phyloP scores from a whole-genome alignment of 73 alveolate species.

The Paramecium sonneborni region DNA sequence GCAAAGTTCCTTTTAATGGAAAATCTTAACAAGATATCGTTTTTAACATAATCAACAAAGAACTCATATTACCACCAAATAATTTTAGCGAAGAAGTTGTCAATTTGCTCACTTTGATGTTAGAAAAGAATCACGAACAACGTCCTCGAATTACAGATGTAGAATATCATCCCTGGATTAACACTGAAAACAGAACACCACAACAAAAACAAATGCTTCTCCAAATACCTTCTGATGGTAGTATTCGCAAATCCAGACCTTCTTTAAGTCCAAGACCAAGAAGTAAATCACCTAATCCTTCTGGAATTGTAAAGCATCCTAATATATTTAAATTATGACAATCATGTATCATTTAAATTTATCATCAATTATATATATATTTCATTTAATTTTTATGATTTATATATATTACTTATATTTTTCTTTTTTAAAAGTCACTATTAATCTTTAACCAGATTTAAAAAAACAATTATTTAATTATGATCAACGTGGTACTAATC shows the following conservation, averaged over 20 bases:
- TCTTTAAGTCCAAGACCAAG: background rate
- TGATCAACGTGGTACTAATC: too few species aligned
- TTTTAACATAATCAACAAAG: slow-evolving; percentile 41
- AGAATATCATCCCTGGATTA: slow-evolving; percentile 65
- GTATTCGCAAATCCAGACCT: background rate
- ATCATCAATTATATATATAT: background rate
- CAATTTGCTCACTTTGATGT: slow-evolving; percentile 44
- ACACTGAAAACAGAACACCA: background rate
- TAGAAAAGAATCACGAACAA: slow-evolving; percentile 56
- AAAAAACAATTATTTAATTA: too few species aligned
- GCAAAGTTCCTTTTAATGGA: slow-evolving; percentile 68
- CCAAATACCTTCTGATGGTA: background rate
- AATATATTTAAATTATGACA: background rate
- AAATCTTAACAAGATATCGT: slow-evolving; percentile 55
- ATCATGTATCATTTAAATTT: background rate
- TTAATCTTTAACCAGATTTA: too few species aligned
- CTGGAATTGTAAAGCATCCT: background rate
- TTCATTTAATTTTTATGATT: background rate
- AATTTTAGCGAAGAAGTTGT: background rate
- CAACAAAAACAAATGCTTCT: background rate
- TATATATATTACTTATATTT: too few species aligned
- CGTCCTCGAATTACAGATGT: slow-evolving; percentile 60
- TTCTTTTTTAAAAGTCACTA: too few species aligned
- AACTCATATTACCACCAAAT: slow-evolving; percentile 11
- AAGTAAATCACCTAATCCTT: background rate